Evolutionary conservation across 2,329 filamentous ascomycete genomes (phyloP), one percentile per base, ranked within the genome.

Genomic region (Rhytidhysteron rufulum): DNA sequence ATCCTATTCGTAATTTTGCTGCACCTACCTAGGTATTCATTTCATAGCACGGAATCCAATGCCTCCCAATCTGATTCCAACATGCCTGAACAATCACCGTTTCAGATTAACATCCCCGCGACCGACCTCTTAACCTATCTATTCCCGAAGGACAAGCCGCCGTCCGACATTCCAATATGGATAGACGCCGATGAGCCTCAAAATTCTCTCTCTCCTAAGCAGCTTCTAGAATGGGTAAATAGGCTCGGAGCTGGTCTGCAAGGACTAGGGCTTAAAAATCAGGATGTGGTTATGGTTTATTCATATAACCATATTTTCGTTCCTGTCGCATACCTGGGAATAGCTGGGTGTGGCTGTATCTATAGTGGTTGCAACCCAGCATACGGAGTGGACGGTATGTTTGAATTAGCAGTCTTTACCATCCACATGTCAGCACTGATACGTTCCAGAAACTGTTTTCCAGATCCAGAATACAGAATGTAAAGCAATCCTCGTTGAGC

Each of bases 351-450:
- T 17, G 74, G 75, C 3, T 71, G 66, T 42, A 67, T 74, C 17
- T 80, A 80, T 57, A 78, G 70, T 38, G 76, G 75, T 11, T 74
- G 72, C n/a, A 79, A 77, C 50, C 75, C 76, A 16, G 64, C 66
- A 4, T 79, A 75, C 48, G 75, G 71, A 1, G 63, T 70, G 5
- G 59, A 67, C 43, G 72, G 72, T 72, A 46, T 46, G 42, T 40
- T 58, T 54, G 10, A n/a, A n/a, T n/a, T n/a, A n/a, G n/a, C n/a
- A n/a, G n/a, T n/a, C n/a, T n/a, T n/a, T n/a, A n/a, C n/a, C n/a
- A n/a, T n/a, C n/a, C n/a, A n/a, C 15, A 19, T 13, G 9, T 4
- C 27, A 15, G 5, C 13, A 13, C 42, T 47, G 30, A 46, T 24
- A 8, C 7, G 20, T 10, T 11, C 13, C 8, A 74, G 76, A 79